A percentile compares a stretch with the other conserved stretches of the same genome.
phyloP scores from a whole-genome alignment of 768 basidiomycete genomes.

The Russula earlei region DNA sequence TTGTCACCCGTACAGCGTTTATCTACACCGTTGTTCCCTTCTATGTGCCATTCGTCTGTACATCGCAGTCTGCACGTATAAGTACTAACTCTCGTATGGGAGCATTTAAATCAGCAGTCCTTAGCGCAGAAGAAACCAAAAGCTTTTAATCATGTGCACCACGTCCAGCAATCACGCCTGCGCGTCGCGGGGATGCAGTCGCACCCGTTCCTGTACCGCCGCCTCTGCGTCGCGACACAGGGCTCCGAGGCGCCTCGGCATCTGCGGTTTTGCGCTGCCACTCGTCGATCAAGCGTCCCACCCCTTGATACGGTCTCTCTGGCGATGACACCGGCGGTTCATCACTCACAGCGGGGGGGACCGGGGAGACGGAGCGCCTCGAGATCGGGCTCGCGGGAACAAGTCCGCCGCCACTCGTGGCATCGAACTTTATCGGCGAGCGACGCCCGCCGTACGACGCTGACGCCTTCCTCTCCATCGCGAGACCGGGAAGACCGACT shows the following conservation, averaged over 20 bases:
- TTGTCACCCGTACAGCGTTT: neutral
- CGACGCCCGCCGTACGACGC: conserved; percentile 8
- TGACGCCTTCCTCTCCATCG: conserved; percentile 7
- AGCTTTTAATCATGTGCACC: conserved; percentile 7
- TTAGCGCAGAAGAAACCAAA: neutral
- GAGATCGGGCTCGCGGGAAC: neutral
- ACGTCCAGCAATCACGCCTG: conserved; percentile 12
- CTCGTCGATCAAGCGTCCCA: conserved; percentile 76
- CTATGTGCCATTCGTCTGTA: neutral
- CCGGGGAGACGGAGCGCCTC: conserved; percentile 5
- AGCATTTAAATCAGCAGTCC: too few relatives aligned
- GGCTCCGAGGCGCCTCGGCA: conserved; percentile 33
- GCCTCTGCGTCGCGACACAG: conserved; percentile 30
- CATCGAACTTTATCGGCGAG: conserved; percentile 10
- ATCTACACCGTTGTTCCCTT: neutral
- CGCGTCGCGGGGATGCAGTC: conserved; percentile 12
- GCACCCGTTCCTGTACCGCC: neutral
- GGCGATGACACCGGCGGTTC: conserved; percentile 49
- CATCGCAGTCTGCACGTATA: conserved; percentile 5
- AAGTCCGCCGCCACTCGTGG: neutral
- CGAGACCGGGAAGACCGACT: conserved; percentile 17
- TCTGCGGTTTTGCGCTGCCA: conserved; percentile 79
- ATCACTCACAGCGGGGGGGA: neutral
- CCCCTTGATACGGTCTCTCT: conserved; percentile 73
- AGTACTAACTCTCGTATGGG: neutral